Evolutionary conservation across 352 stramenopile genomes (phyloP), one percentile per base, ranked within the genome.

Genomic region (Elongisporangium anandrum): DNA sequence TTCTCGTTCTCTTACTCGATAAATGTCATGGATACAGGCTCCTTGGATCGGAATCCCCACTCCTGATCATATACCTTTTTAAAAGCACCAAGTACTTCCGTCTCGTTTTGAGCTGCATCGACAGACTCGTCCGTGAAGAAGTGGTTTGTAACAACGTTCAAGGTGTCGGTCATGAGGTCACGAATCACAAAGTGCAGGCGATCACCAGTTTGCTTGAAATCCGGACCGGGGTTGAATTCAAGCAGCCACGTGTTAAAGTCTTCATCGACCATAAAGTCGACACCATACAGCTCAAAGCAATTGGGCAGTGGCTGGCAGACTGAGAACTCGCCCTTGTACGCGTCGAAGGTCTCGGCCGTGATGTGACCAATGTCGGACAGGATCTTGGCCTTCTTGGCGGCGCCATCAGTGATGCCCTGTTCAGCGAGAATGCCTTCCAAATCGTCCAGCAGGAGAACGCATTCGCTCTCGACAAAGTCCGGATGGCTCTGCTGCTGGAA

Each of bases 271-370:
- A 92, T 73, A 53, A 92, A 92, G 59, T 92, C 82, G 19, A 90
- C 73, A 23, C 82, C 82, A 56, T 87, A 92, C 59, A 90, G 70
- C 56, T 92, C 82, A 53, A 90, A 92, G 59, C 79, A 92, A 49
- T 84, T 85, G 22, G 75, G 66, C 23, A 90, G 60, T 17, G 82
- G 82, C 55, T 83, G 73, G 57, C 88, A 92, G 23, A 92, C 80
- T 4, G 72, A 85, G 59, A 88, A 90, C 62, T 92, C 82, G 20
- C 75, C 76, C 58, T 89, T 83, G 68, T 87, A 90, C 10, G 77
- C 77, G 34, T 81, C 71, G 56, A 90, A 92, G 3, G 77, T 73
- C 54, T 92, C 82, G 2, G 68, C 68, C 0, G 75, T 87, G 63
- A 92, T 85, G 54, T 50, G 63, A 29, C 72, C 67, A 57, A 92